These are phyloP conservation scores for Microdochium trichocladiopsis DNA, from an alignment of 2,329 filamentous ascomycete genomes.

Conservation along the genomic window DNA sequence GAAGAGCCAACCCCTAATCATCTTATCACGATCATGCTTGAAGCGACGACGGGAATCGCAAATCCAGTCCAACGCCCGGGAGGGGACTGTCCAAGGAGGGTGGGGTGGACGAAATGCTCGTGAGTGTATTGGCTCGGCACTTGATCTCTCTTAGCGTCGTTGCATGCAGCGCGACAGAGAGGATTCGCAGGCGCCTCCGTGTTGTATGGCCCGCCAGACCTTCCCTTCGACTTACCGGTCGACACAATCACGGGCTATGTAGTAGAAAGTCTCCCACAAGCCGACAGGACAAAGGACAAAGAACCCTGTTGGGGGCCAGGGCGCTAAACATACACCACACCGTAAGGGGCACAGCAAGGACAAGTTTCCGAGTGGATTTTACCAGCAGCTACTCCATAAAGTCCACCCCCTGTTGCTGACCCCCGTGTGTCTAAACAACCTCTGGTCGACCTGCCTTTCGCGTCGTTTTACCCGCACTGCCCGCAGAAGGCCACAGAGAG, in stretches of 20 bases:
- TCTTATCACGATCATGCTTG: no score
- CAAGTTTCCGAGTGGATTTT: background rate
- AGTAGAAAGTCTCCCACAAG: background rate
- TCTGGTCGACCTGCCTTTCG: background rate
- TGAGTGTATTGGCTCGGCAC: no score
- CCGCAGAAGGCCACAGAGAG: background rate
- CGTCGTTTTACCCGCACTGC: background rate
- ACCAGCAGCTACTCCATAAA: background rate
- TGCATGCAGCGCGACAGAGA: no score
- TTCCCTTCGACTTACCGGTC: no score
- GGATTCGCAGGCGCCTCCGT: no score
- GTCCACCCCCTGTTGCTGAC: background rate
- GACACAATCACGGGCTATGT: background rate
- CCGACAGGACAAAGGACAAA: background rate
- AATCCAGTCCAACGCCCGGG: no score
- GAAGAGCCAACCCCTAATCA: no score
- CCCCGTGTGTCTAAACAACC: background rate
- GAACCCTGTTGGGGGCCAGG: background rate
- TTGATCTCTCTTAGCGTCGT: no score
- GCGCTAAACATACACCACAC: background rate
- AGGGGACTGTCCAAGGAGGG: no score
- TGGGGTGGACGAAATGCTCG: no score
- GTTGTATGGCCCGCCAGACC: no score
- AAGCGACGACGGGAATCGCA: no score
- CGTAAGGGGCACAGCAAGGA: background rate